phyloP scores from a whole-genome alignment of 257 asterid species.

The Scutellaria baicalensis region DNA sequence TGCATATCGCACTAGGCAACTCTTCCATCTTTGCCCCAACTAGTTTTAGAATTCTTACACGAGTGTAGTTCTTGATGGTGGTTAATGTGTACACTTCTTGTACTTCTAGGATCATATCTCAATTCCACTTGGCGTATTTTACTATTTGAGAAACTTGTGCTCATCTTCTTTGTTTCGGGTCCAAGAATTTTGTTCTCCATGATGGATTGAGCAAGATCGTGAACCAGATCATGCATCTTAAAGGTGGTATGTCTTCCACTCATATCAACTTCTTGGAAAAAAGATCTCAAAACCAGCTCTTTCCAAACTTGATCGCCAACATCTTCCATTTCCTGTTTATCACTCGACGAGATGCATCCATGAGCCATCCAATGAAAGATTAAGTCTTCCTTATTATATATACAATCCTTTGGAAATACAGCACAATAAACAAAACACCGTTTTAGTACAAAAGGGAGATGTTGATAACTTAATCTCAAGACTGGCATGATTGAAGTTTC shows the following conservation, averaged over 20 bases:
- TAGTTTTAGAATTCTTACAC: background rate
- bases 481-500: constrained; percentile 10
- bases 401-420: constrained; percentile 10
- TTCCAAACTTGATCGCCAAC: background rate
- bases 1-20: background rate
- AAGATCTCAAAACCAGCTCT: background rate
- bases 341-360: background rate
- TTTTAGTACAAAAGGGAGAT: constrained; percentile 10
- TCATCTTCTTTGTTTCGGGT: background rate
- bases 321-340: background rate
- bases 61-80: background rate
- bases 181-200: background rate
- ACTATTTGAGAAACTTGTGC: background rate
- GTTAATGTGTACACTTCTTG: background rate
- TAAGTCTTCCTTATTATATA: background rate
- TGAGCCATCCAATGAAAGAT: constrained; percentile 21
- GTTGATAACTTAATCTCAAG: constrained; percentile 23
- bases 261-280: background rate
- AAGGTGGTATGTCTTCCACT: background rate
- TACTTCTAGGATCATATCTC: background rate
- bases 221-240: background rate
- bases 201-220: background rate
- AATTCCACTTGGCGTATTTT: background rate
- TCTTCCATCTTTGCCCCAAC: too few species aligned
- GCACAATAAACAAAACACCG: constrained; percentile 23